Evolutionary conservation across 768 basidiomycete genomes (phyloP).

Genomic region (Lactarius tabidus): DNA sequence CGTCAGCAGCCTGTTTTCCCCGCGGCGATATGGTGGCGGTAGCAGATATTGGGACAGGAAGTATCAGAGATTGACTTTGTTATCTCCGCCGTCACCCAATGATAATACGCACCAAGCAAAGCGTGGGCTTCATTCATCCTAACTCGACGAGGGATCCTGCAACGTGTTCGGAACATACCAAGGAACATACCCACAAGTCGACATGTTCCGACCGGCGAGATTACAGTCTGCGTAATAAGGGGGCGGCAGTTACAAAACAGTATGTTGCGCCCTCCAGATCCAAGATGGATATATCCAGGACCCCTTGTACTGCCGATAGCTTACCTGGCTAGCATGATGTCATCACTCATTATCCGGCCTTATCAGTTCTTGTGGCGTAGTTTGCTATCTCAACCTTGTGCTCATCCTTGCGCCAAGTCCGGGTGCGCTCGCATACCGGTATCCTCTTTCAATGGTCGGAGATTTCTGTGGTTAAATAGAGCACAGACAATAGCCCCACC

Average conservation of each 20-base stretch:
- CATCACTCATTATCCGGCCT: background rate
- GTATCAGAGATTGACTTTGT: background rate
- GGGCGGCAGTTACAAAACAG: background rate
- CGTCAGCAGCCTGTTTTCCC: background rate
- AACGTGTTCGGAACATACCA: background rate
- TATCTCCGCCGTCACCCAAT: constrained; percentile 6
- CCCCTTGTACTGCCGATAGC: background rate
- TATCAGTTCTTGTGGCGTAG: background rate
- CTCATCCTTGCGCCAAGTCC: background rate
- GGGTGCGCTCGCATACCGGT: background rate
- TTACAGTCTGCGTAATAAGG: background rate
- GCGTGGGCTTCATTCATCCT: background rate
- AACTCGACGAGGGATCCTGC: background rate
- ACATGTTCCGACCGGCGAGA: constrained; percentile 5
- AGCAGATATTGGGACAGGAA: background rate
- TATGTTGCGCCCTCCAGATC: background rate
- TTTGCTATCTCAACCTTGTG: background rate
- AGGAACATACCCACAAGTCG: background rate
- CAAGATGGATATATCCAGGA: constrained; percentile 9
- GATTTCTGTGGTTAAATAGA: constrained; percentile 12
- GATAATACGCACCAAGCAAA: background rate
- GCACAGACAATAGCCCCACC: background rate
- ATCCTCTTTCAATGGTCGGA: background rate
- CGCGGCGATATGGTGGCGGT: background rate
- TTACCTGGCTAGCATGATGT: background rate